A percentile compares a stretch with the other conserved stretches of the same genome.
These are phyloP conservation scores for Geotrichum histeridarum DNA, from an alignment of 1,139 yeast genomes.

Conservation along the genomic window DNA sequence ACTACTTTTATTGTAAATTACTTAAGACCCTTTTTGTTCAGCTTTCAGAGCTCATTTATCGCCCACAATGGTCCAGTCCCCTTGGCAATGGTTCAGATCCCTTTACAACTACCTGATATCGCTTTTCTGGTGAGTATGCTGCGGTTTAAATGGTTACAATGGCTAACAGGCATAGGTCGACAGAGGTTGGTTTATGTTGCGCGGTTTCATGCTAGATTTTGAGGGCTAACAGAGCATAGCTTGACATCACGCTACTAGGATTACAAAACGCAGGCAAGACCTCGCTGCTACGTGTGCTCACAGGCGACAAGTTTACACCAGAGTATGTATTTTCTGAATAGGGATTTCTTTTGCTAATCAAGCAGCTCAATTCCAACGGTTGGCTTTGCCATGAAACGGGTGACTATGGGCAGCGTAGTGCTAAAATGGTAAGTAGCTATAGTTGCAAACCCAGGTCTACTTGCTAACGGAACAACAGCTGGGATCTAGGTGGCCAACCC, in stretches of 20 bases:
- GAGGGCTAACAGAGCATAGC: slow-evolving; percentile 20
- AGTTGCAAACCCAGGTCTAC: neutral
- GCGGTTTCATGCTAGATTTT: neutral
- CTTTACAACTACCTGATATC: slow-evolving; percentile 31
- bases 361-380: slow-evolving; percentile 39
- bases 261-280: slow-evolving; percentile 43
- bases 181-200: slow-evolving; percentile 24
- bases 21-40: neutral
- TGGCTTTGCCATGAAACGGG: slow-evolving; percentile 40
- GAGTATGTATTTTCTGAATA: slow-evolving; percentile 30
- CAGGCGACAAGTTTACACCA: slow-evolving; percentile 37
- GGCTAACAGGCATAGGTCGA: slow-evolving; percentile 23
- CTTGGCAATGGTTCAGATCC: slow-evolving; percentile 30
- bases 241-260: slow-evolving; percentile 39
- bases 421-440: slow-evolving; percentile 34
- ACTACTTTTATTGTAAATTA: too few relatives aligned
- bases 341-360: neutral
- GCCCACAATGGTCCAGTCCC: slow-evolving; percentile 16
- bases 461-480: slow-evolving; percentile 23
- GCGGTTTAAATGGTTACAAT: neutral
- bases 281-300: slow-evolving; percentile 35
- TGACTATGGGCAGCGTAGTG: slow-evolving; percentile 38
- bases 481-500: slow-evolving; percentile 43
- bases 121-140: slow-evolving; percentile 29
- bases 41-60: neutral